These are phyloP conservation scores for Corylus heterophylla DNA, from an alignment of 306 rosid species.

Conservation along the genomic window DNA sequence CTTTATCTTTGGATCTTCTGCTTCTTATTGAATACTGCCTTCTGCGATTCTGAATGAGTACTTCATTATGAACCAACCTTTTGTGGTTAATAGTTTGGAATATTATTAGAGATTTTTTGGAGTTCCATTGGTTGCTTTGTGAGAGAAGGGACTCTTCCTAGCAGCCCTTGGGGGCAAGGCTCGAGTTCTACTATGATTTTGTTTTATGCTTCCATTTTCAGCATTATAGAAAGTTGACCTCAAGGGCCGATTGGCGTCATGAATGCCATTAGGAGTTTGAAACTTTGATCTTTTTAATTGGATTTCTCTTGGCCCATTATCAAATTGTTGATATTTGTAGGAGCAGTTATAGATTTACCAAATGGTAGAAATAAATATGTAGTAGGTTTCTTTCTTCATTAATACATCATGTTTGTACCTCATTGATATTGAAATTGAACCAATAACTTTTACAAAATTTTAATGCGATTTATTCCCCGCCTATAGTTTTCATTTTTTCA, in stretches of 20 bases:
- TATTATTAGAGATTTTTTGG: neutral
- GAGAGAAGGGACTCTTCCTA: neutral
- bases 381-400: neutral
- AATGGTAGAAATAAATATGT: neutral
- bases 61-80: no score
- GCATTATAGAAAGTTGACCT: neutral
- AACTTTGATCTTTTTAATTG: neutral
- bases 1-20: no score
- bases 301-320: neutral
- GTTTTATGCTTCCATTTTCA: neutral
- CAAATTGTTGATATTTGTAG: neutral
- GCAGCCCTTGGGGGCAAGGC: neutral
- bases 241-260: neutral
- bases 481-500: neutral
- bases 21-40: no score
- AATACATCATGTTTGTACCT: neutral
- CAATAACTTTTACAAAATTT: neutral
- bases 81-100: no score
- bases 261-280: neutral
- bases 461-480: neutral
- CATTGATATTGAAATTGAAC: neutral
- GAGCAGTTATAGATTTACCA: neutral
- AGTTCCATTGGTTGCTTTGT: neutral
- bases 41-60: no score
- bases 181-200: neutral